A percentile compares a stretch with the other conserved stretches of the same genome.
Evolutionary conservation across 305 asterid genomes (phyloP).

Genomic region (Fraxinus sp.): DNA sequence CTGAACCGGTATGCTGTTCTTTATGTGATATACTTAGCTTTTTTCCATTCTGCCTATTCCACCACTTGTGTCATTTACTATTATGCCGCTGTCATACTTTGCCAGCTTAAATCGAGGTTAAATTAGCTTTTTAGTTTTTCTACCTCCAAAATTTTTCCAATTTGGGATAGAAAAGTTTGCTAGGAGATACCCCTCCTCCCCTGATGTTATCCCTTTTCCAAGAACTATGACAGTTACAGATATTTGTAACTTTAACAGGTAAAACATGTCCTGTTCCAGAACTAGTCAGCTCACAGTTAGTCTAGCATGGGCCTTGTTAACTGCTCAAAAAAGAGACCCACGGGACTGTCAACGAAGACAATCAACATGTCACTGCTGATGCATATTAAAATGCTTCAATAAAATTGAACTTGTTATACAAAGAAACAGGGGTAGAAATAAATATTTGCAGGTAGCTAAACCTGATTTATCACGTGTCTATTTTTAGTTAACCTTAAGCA

Average conservation of each 20-base stretch:
- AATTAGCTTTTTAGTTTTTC: background rate
- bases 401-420: background rate
- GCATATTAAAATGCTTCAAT: background rate
- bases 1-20: slow-evolving; percentile 65
- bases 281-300: background rate
- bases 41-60: background rate
- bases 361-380: background rate
- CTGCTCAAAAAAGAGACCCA: background rate
- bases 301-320: background rate
- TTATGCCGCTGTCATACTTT: background rate
- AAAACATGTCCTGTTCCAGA: background rate
- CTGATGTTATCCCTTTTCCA: background rate
- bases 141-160: background rate
- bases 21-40: background rate
- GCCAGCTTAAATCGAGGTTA: background rate
- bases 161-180: background rate
- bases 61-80: background rate
- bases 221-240: background rate
- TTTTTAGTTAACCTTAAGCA: background rate
- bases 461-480: background rate
- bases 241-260: background rate
- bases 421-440: background rate
- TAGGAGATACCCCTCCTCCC: background rate
- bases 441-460: background rate
- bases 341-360: background rate